These are phyloP conservation scores for Aphanomyces cochlioides DNA, from an alignment of 352 stramenopile species.

Conservation along the genomic window DNA sequence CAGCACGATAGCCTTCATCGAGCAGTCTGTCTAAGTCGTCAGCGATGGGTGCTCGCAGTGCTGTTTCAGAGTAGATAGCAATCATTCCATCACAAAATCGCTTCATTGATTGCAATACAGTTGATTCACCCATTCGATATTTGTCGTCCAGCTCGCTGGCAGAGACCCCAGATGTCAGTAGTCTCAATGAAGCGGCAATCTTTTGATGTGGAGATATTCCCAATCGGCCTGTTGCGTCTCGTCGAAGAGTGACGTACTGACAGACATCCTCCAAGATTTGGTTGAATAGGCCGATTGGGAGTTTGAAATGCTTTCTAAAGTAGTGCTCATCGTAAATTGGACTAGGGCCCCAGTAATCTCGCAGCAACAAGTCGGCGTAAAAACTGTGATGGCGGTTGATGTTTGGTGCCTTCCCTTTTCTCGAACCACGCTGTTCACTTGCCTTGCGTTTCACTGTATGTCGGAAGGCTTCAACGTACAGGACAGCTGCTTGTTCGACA, in stretches of 20 bases:
- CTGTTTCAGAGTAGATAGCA: background rate
- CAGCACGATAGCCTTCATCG: background rate
- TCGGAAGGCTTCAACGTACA: too few relatives aligned
- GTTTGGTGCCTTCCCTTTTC: too few relatives aligned
- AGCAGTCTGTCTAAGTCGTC: background rate
- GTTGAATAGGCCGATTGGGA: background rate
- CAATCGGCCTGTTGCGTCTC: background rate
- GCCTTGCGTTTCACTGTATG: too few relatives aligned
- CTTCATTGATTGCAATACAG: background rate
- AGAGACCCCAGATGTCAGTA: background rate
- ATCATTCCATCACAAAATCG: background rate
- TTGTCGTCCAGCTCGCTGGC: background rate
- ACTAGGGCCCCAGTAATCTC: background rate
- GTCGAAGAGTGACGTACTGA: background rate
- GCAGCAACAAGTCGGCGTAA: background rate
- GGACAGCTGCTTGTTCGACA: too few relatives aligned
- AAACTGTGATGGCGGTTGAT: too few relatives aligned
- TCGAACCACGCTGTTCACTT: too few relatives aligned
- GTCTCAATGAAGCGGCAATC: background rate
- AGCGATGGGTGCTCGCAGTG: background rate
- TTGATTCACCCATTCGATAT: background rate
- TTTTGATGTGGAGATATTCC: background rate
- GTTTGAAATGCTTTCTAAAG: background rate
- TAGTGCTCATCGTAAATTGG: background rate
- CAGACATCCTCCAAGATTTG: background rate